A percentile compares a stretch with the other conserved stretches of the same genome.
These are phyloP conservation scores for Xylaria sp. DNA, from an alignment of 2,329 filamentous ascomycete genomes.

Conservation along the genomic window DNA sequence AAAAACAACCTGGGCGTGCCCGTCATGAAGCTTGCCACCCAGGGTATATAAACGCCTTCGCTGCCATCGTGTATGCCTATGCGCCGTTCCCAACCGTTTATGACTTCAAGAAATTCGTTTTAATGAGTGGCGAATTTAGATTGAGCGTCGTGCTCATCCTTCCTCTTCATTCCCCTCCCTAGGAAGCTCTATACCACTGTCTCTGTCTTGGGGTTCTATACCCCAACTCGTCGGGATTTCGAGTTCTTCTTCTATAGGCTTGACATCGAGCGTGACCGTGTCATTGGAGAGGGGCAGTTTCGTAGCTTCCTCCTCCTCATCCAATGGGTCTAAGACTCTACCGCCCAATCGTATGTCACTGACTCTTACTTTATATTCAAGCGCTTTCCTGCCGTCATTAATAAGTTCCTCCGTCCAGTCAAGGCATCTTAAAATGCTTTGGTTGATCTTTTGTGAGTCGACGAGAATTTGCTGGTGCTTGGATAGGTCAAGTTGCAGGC, in stretches of 20 bases:
- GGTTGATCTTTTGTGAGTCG: slow-evolving; percentile 95
- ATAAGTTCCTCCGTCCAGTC: slow-evolving; percentile 92
- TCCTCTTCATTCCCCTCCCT: slow-evolving; percentile 51
- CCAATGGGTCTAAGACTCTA: slow-evolving; percentile 74
- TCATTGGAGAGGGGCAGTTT: slow-evolving; percentile 41
- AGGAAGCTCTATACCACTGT: slow-evolving; percentile 64
- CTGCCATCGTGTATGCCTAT: slow-evolving; percentile 34
- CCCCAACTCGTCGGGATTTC: slow-evolving; percentile 43
- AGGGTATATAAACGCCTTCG: slow-evolving; percentile 39
- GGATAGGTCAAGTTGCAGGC: slow-evolving; percentile 83
- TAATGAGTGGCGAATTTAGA: slow-evolving; percentile 33
- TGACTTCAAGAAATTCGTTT: slow-evolving; percentile 28
- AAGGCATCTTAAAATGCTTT: slow-evolving; percentile 89
- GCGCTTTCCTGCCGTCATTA: slow-evolving; percentile 84
- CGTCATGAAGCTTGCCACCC: slow-evolving; percentile 30
- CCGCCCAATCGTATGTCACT: slow-evolving; percentile 86
- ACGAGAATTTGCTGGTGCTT: slow-evolving; percentile 90
- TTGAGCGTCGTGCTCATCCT: slow-evolving; percentile 13
- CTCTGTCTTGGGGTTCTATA: slow-evolving; percentile 58
- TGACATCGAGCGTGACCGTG: slow-evolving; percentile 38
- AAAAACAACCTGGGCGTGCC: slow-evolving; percentile 18
- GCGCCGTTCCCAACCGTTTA: slow-evolving; percentile 30
- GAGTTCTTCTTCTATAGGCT: slow-evolving; percentile 34
- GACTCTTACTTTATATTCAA: slow-evolving; percentile 82
- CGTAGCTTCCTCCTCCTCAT: slow-evolving; percentile 58